Evolutionary conservation across 306 rosid genomes (phyloP).

Genomic region (Leucaena leucocephala): DNA sequence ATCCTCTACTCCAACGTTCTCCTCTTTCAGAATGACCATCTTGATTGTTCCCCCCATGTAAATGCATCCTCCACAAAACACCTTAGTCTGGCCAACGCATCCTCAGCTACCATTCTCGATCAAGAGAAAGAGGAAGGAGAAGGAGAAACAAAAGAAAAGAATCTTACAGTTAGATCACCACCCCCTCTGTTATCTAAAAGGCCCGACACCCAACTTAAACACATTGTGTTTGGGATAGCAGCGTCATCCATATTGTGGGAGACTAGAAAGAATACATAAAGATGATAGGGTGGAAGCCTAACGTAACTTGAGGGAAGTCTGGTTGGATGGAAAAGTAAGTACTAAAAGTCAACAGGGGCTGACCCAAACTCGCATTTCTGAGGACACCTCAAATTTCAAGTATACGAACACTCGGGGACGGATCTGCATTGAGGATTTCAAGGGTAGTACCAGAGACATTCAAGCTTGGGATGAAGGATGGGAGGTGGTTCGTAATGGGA

Average conservation of each 20-base stretch:
- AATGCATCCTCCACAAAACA: slow-evolving; percentile 34
- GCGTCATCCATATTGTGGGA: slow-evolving; percentile 78
- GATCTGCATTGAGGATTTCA: slow-evolving; percentile 89
- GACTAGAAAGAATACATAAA: slow-evolving; percentile 72
- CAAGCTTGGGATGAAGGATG: slow-evolving; percentile 83
- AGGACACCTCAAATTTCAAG: slow-evolving; percentile 55
- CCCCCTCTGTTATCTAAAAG: slow-evolving; percentile 23
- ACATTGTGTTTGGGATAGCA: slow-evolving; percentile 84
- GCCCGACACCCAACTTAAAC: slow-evolving; percentile 58
- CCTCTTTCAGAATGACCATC: slow-evolving; percentile 50
- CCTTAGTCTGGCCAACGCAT: slow-evolving; percentile 42
- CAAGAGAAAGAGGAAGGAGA: not conserved
- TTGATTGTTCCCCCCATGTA: slow-evolving; percentile 45
- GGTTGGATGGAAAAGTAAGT: slow-evolving; percentile 64
- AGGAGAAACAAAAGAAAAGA: not conserved
- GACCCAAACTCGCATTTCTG: slow-evolving; percentile 74
- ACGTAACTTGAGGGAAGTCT: slow-evolving; percentile 78
- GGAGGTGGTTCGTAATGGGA: slow-evolving; percentile 94
- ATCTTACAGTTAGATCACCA: slow-evolving; percentile 34
- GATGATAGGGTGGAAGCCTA: slow-evolving; percentile 90
- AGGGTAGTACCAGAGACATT: slow-evolving; percentile 80
- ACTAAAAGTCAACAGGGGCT: slow-evolving; percentile 46
- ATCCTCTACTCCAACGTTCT: slow-evolving; percentile 60
- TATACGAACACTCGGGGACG: slow-evolving; percentile 71
- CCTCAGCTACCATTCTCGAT: slow-evolving; percentile 17